Base-by-base conservation (phyloP, 805 yeast species). In the Alloascoidea hylecoeti region DNA sequence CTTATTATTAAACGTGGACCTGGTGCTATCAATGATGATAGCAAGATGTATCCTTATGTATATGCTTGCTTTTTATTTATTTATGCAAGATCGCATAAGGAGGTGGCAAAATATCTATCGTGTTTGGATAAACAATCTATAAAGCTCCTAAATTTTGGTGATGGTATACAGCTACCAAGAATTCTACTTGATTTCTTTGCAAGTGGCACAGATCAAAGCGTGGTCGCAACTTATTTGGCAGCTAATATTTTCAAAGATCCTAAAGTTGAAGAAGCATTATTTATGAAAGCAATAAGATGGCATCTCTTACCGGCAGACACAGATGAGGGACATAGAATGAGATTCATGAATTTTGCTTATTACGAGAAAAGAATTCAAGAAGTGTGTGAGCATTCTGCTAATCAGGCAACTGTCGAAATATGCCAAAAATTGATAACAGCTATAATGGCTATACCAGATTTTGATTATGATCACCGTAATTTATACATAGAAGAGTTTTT, bases 61-160 rank as follows among this genome's bases (percentile, higher is more conserved):
- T 51, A 47, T 33, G 39, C 50, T 13, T 50, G 42, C 34, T 41
- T 51, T 28, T 19, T 50, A 33, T 51, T 39, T 23, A 36, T 51
- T 34, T 44, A 50, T 12, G 43, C 49, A 27, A 39, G 49, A 37
- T 39, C 48, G n/a, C 42, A 43, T 2, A 17, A 35, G 6, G 50
- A 49, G 15, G 23, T 50, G 39, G 41, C 43, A 17, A 45, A 47
- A 16, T 23, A 9, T 23, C n/a, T 23, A 23, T n/a, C 30, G 9
- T 9, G n/a, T 9, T 9, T n/a, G 9, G 30, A 23, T 9, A 23
- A 9, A n/a, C 9, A 9, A 9, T 23, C 30, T 9, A 23, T 23
- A 9, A n/a, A n/a, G n/a, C n/a, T n/a, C n/a, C 9, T 23, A 9
- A 23, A 9, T 9, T 9, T 23, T n/a, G 30, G 30, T n/a, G 30